A percentile compares a stretch with the other conserved stretches of the same genome.
These are phyloP conservation scores for Taphrina flavorubra DNA, from an alignment of 1,139 yeast species.

Conservation along the genomic window DNA sequence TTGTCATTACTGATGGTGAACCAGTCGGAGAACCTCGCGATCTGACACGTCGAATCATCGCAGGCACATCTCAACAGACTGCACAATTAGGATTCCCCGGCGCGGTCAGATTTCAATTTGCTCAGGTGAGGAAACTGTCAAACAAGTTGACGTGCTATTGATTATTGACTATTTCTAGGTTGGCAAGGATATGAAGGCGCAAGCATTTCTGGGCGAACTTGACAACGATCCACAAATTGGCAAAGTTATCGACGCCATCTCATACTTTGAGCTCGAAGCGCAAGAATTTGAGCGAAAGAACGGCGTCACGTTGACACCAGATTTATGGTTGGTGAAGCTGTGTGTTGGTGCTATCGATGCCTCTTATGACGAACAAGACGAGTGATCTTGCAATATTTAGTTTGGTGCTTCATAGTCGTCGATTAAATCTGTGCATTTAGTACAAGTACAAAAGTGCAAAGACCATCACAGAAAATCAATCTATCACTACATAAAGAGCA, in stretches of 20 bases:
- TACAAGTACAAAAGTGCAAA: no score
- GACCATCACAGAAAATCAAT: no score
- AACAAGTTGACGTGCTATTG: no score
- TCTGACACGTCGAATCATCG: constrained; percentile 49
- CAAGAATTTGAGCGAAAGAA: constrained; percentile 50
- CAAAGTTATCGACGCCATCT: constrained; percentile 51
- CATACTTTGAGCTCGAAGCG: constrained; percentile 52
- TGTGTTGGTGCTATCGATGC: constrained; percentile 44
- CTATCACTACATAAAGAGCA: no score
- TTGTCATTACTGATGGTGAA: constrained; percentile 51
- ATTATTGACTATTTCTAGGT: constrained; percentile 44
- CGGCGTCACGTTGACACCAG: constrained; percentile 51
- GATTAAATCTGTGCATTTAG: no score
- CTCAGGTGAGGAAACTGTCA: constrained; percentile 47
- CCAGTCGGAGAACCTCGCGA: constrained; percentile 52
- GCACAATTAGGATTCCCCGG: constrained; percentile 49
- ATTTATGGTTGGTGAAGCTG: constrained; percentile 52
- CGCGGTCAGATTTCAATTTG: constrained; percentile 52
- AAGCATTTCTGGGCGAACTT: constrained; percentile 50
- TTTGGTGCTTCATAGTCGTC: no score
- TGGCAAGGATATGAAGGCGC: constrained; percentile 51
- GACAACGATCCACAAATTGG: constrained; percentile 50
- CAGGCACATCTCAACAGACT: constrained; percentile 48
- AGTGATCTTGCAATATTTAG: not conserved
- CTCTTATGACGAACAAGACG: constrained; percentile 36